A percentile compares a stretch with the other conserved stretches of the same genome.
phyloP scores from a whole-genome alignment of 1,284 basidiomycete species.

The Ustilago bromivora region DNA sequence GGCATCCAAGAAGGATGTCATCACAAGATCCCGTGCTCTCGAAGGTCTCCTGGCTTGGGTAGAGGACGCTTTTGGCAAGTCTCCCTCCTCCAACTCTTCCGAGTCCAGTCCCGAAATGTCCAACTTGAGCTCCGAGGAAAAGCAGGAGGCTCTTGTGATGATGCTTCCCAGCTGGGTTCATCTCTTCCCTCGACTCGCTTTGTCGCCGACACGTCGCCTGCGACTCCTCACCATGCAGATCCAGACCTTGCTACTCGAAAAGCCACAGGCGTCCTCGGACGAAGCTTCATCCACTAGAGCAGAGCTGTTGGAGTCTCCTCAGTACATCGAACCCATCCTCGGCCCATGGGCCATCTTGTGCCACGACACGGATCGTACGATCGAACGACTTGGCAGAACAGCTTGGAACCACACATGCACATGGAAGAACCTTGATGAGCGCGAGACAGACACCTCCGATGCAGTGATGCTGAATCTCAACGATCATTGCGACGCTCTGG shows the following conservation, averaged over 20 bases:
- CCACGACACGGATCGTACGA: conserved; percentile 79
- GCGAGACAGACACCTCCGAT: background rate
- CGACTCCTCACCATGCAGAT: conserved; percentile 78
- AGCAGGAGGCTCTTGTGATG: conserved; percentile 73
- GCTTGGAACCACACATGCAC: conserved; percentile 72
- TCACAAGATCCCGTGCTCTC: conserved; percentile 86
- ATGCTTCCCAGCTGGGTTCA: conserved; percentile 93
- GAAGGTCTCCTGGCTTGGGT: conserved; percentile 86
- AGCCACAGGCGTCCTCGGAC: conserved; percentile 51
- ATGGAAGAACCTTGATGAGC: conserved; percentile 5
- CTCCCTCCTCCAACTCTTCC: conserved; percentile 65
- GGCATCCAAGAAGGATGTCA: conserved; percentile 89
- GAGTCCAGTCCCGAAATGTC: conserved; percentile 48
- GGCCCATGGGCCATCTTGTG: conserved; percentile 83
- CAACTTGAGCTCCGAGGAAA: conserved; percentile 41
- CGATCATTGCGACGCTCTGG: conserved; percentile 32
- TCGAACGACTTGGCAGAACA: conserved; percentile 73
- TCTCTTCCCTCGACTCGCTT: conserved; percentile 83
- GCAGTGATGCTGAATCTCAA: conserved; percentile 20
- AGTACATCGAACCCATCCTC: conserved; percentile 78
- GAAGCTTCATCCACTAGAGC: conserved; percentile 71
- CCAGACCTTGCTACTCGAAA: conserved; percentile 77
- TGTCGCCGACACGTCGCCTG: conserved; percentile 84
- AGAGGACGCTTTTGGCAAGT: conserved; percentile 71
- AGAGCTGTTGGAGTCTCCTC: conserved; percentile 76